Evolutionary conservation across 805 yeast species (phyloP), one percentile per base, ranked within the genome.

Genomic region (Nakazawaea peltata): DNA sequence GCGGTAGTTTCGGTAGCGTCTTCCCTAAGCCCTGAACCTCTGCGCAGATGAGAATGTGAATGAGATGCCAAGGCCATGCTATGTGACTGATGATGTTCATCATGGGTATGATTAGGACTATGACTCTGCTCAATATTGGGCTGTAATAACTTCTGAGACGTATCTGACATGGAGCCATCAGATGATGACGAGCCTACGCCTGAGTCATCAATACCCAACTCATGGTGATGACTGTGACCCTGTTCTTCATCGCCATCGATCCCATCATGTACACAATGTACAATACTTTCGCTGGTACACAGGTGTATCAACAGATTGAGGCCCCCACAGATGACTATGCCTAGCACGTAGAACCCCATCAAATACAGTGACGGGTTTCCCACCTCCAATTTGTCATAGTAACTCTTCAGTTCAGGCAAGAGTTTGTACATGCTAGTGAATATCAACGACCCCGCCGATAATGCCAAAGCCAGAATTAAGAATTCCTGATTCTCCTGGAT

Each of bases 201-300:
- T n/a, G n/a, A n/a, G n/a, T n/a, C n/a, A n/a, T n/a, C n/a, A n/a
- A n/a, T n/a, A n/a, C n/a, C n/a, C n/a, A n/a, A n/a, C n/a, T n/a
- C n/a, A n/a, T 39, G 47, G 26, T 36, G 36, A 8, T 8, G 19
- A 27, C 19, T 15, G 5, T 14, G 12, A 12, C 52, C 63, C 9
- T 5, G 33, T 21, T 49, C 56, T 10, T 58, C 68, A 10, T 63
- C 74, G n/a, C n/a, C n/a, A n/a, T n/a, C n/a, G n/a, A n/a, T n/a
- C n/a, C n/a, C n/a, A n/a, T n/a, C n/a, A 48, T 87, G 95, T 12
- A 75, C 81, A 56, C 96, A 87, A 51, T 87, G 96, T 0, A 88
- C 82, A 23, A 88, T 71, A 22, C 88, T 77, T 51, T 84, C 84
- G 33, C 90, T 74, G 0, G 97, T 84, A 34, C 77, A 55, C 24